Evolutionary conservation across 78 protist species (phyloP).

Genomic region (Dictyostelium citrinum): DNA sequence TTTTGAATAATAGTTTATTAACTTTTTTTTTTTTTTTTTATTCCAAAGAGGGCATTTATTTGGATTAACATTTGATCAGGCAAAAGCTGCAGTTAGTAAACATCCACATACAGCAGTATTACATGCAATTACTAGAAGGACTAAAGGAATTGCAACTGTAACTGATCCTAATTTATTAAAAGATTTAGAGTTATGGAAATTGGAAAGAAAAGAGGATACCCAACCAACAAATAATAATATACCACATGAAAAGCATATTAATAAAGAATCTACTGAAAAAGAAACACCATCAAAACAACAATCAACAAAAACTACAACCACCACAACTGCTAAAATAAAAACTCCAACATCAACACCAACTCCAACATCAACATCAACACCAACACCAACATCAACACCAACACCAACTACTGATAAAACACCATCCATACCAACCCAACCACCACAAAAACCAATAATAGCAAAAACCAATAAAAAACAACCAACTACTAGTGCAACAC

Average conservation of each 20-base stretch:
- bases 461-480: neutral
- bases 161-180: neutral
- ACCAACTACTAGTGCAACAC: neutral
- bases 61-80: conserved; percentile 65
- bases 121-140: conserved; percentile 35
- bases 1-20: too few species aligned
- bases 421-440: neutral
- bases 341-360: neutral
- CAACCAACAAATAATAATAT: neutral
- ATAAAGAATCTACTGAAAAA: neutral
- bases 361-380: neutral
- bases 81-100: conserved; percentile 34
- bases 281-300: neutral
- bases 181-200: conserved; percentile 47
- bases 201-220: conserved; percentile 5
- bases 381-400: neutral
- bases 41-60: conserved; percentile 30
- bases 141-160: conserved; percentile 44
- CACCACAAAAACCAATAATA: neutral
- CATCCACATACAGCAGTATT: conserved; percentile 52
- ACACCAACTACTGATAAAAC: too few species aligned
- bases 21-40: neutral
- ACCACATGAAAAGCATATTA: conserved; percentile 39
- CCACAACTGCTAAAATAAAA: neutral
- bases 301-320: neutral